phyloP scores from a whole-genome alignment of 345 rosid genomes.

The Lepidium africanum region DNA sequence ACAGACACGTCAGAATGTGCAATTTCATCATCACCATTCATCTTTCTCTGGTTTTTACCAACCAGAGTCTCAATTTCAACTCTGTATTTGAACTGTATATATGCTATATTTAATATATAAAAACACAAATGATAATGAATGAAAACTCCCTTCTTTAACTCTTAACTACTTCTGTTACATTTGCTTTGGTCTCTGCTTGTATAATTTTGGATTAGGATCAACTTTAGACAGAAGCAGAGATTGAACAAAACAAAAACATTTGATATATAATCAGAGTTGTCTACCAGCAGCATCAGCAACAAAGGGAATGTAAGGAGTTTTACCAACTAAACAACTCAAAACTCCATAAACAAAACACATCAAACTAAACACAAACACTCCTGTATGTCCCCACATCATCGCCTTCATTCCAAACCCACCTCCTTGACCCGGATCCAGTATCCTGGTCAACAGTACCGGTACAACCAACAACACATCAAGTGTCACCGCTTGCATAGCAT shows the following conservation, averaged over 20 bases:
- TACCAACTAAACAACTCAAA: slow-evolving; percentile 47
- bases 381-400: slow-evolving; percentile 72
- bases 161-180: not conserved
- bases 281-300: slow-evolving; percentile 80
- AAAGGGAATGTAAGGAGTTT: slow-evolving; percentile 79
- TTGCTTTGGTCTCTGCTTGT: not conserved
- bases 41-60: slow-evolving; percentile 3
- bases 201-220: too few species aligned
- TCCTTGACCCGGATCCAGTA: slow-evolving; percentile 59
- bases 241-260: too few species aligned
- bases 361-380: slow-evolving; percentile 59
- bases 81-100: slow-evolving; percentile 20
- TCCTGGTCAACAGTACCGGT: slow-evolving; percentile 54
- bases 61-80: not conserved
- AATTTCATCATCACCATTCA: slow-evolving; percentile 20
- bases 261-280: slow-evolving; percentile 28
- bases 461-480: slow-evolving; percentile 77
- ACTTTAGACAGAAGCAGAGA: too few species aligned
- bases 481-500: slow-evolving; percentile 89
- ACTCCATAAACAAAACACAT: slow-evolving; percentile 64
- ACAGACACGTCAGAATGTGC: slow-evolving; percentile 9
- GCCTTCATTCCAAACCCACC: slow-evolving; percentile 49
- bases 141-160: not conserved
- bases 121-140: not conserved
- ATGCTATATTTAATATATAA: not conserved